Evolutionary conservation across 768 basidiomycete genomes (phyloP).

Genomic region (Dentipellis fragilis): DNA sequence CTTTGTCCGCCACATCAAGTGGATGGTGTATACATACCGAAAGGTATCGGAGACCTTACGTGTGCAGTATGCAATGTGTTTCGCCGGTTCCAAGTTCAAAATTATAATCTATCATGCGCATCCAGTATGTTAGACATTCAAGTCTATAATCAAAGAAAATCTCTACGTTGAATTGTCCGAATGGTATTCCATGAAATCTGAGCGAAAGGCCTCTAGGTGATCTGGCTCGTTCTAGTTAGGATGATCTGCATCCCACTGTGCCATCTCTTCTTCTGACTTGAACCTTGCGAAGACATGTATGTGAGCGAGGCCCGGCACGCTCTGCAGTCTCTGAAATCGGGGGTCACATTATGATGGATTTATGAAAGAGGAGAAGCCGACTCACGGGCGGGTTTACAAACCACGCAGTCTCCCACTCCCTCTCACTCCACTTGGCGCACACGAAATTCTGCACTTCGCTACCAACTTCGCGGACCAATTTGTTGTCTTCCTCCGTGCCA

Average conservation of each 20-base stretch:
- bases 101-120: too few relatives aligned
- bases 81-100: too few relatives aligned
- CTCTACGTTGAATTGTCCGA: too few relatives aligned
- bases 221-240: background rate
- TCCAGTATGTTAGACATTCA: too few relatives aligned
- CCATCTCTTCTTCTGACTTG: constrained; percentile 25
- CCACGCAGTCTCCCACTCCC: constrained; percentile 86
- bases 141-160: background rate
- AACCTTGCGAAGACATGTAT: constrained; percentile 77
- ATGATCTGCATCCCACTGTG: background rate
- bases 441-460: constrained; percentile 56
- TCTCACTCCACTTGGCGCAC: constrained; percentile 53
- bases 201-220: too few relatives aligned
- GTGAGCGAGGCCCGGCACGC: constrained; percentile 72
- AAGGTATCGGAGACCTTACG: too few relatives aligned
- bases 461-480: constrained; percentile 39
- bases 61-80: too few relatives aligned
- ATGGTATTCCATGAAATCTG: too few relatives aligned
- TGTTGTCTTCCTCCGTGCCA: constrained; percentile 44
- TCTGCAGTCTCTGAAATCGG: constrained; percentile 57
- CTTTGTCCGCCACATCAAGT: too few relatives aligned
- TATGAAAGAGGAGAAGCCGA: constrained; percentile 2
- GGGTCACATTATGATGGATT: background rate
- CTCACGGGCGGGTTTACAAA: constrained; percentile 83
- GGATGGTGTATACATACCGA: too few relatives aligned